Percentiles rank a stretch among this genome's conserved stretches.
phyloP scores from a whole-genome alignment of 176 grass and related monocot genomes.

The Oryza glaberrima region DNA sequence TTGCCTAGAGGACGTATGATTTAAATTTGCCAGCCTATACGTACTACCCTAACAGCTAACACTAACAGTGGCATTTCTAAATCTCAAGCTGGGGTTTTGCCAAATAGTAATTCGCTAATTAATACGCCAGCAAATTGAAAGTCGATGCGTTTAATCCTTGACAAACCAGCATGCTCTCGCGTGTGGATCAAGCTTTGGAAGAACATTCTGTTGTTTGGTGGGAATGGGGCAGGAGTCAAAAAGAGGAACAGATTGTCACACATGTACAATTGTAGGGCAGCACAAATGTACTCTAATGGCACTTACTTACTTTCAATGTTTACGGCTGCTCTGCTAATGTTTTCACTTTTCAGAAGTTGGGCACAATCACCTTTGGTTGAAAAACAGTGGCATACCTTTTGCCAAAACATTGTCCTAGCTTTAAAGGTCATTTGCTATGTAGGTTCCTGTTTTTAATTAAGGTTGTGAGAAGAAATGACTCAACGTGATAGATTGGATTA shows the following conservation, averaged over 20 bases:
- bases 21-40: not conserved
- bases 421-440: no score
- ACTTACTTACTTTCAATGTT: not conserved
- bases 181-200: conserved; percentile 10
- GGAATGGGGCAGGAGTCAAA: not conserved
- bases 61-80: not conserved
- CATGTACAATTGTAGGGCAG: not conserved
- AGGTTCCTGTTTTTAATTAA: no score
- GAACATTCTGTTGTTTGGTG: conserved; percentile 29
- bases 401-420: not conserved
- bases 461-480: no score
- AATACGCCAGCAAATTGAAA: conserved; percentile 27
- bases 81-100: not conserved
- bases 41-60: conserved; percentile 1
- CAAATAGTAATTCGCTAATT: conserved; percentile 13
- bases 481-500: no score
- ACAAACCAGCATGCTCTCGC: not conserved
- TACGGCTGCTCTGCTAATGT: not conserved
- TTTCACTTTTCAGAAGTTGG: not conserved
- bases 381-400: not conserved
- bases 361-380: not conserved
- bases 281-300: not conserved
- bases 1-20: not conserved
- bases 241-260: not conserved
- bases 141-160: conserved; percentile 18